Evolutionary conservation across 805 yeast species (phyloP), one percentile per base, ranked within the genome.

Genomic region (Blastobotrys americana): DNA sequence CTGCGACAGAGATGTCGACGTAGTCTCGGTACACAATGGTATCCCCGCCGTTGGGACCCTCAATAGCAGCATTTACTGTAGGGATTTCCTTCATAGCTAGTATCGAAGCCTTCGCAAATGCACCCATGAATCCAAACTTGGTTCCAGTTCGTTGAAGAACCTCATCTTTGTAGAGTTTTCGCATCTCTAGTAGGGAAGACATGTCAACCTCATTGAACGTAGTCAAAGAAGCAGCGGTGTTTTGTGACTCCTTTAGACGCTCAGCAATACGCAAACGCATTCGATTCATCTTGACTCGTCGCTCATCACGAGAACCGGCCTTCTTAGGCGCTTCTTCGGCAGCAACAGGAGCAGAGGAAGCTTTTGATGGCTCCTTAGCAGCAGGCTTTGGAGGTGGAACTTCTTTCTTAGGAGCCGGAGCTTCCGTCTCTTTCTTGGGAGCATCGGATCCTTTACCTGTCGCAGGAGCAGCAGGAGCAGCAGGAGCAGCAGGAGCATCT

Each of bases 221-320:
- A 45, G 98, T 90, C 64, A 90, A 78, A 39, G 97, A 86, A 33
- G 98, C 98, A 55, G 97, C 95, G 45, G 97, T 89, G 76, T 93
- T 93, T 72, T 90, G 98, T 28, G 97, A 85, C 75, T 93, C 97
- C 86, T 90, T 90, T 65, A 90, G 83, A 72, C 98, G 86, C 75
- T 90, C 97, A 49, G 98, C 96, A 56, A 93, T 93, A 77, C 98
- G 86, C 71, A 86, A 70, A 73, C 98, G 84, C 97, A 90, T 93
- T 75, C 98, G 85, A 81, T 89, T 93, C 97, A 90, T 90, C 76
- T 90, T 90, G 53, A 93, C 94, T 66, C 88, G 79, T 64, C 81
- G 84, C 72, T 93, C 97, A 50, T 71, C 68, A 73, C 98, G 84
- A 47, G 93, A 75, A 62, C 85, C 86, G 28, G 75, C 66, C 37